Evolutionary conservation across 108 stramenopile genomes (phyloP).

Genomic region (Hondaea fermentalgiana): DNA sequence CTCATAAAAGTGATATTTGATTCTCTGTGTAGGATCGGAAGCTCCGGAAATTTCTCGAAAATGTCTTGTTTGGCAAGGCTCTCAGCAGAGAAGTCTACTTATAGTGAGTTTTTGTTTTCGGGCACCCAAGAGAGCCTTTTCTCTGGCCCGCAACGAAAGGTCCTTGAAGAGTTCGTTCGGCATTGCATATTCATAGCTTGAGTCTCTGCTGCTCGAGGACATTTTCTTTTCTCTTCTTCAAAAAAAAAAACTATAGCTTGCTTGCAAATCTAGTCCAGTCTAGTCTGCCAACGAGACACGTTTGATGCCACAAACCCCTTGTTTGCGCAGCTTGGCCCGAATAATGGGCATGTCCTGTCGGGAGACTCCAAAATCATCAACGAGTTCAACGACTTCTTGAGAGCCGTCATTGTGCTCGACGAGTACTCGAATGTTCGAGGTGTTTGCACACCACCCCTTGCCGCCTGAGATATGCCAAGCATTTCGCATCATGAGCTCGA

Average conservation of each 20-base stretch:
- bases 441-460: slow-evolving; percentile 36
- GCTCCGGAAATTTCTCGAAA: too few species aligned
- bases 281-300: neutral
- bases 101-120: too few species aligned
- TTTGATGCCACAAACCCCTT: neutral
- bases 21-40: too few species aligned
- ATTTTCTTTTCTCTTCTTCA: neutral
- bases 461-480: slow-evolving; percentile 46
- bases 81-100: too few species aligned
- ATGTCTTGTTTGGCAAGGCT: too few species aligned
- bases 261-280: too few species aligned
- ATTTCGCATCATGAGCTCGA: slow-evolving; percentile 58
- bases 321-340: neutral
- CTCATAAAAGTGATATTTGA: too few species aligned
- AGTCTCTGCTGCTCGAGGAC: too few species aligned
- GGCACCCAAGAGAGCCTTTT: too few species aligned
- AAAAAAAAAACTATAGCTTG: neutral
- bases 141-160: too few species aligned
- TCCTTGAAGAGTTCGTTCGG: too few species aligned
- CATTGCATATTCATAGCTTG: too few species aligned
- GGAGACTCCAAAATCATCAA: slow-evolving; percentile 36
- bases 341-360: slow-evolving; percentile 31
- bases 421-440: slow-evolving; percentile 36
- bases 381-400: slow-evolving; percentile 41
- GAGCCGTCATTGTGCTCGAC: slow-evolving; percentile 43